Evolutionary conservation across 805 yeast genomes (phyloP), one percentile per base, ranked within the genome.

Genomic region (Dipodascopsis tothii): DNA sequence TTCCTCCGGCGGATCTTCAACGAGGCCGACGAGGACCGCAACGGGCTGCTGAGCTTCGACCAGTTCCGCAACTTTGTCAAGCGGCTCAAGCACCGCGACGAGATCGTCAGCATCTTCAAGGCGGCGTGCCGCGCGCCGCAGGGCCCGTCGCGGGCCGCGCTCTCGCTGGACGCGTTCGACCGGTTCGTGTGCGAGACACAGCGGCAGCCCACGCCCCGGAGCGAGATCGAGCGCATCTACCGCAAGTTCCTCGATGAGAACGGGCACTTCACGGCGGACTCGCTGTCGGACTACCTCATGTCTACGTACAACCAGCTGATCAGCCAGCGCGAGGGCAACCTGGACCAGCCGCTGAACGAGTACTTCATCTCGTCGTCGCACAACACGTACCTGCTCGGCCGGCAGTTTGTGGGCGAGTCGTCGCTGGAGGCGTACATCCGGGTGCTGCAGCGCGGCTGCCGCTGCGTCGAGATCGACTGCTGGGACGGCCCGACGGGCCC

Each of bases 361-460:
- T 92, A 94, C 60, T 86, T 68, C 58, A 83, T 94, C 23, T 86
- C 95, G 0, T 85, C 96, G 0, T 87, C 96, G 0, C 99, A 92
- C 61, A 92, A 92, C 60, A 92, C 98, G 0, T 92, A 92, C 57
- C 67, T 92, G 2, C 63, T 79, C 21, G 98, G 98, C 0, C 71
- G 92, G 32, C 98, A 92, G 58, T 73, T 84, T 16, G 95, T 80
- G 2, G 95, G 92, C 18, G 79, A 75, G 2, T 81, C 96, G 0
- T 85, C 96, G 0, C 78, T 86, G 1, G 96, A 90, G 58, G 94
- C 94, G 0, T 92, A 92, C 55, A 78, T 86, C 16, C 75, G 82
- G 40, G 92, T 85, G 0, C 66, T 92, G 39, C 96, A 87, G 60
- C 74, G 87, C 43, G 97, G 98, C 1, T 92, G 97, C 56, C 70